Percentiles rank a stretch among this genome's conserved stretches.
phyloP scores from a whole-genome alignment of 768 basidiomycete species.

The Rhizopogon rudus region DNA sequence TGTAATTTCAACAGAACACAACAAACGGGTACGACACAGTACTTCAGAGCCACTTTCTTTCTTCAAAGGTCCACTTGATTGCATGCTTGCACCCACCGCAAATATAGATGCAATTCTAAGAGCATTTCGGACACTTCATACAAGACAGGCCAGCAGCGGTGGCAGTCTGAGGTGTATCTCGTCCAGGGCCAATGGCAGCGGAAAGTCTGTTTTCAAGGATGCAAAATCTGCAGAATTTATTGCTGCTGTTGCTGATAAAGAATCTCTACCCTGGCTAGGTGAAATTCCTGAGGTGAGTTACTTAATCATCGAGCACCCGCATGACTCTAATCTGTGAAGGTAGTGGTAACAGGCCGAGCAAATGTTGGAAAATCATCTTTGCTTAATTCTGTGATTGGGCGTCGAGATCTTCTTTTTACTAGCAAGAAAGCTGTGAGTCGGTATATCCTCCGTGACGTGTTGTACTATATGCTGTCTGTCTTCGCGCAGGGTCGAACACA shows the following conservation, averaged over 20 bases:
- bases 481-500: conserved; percentile 60
- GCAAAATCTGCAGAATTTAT: conserved; percentile 25
- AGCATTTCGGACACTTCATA: not conserved
- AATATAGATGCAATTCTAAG: not conserved
- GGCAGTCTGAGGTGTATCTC: not conserved
- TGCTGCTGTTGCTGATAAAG: conserved; percentile 11
- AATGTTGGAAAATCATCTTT: conserved; percentile 76
- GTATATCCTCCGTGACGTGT: not conserved
- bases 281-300: conserved; percentile 25
- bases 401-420: conserved; percentile 51
- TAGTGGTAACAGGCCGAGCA: conserved; percentile 51
- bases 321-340: not conserved
- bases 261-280: conserved; percentile 13
- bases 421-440: conserved; percentile 66
- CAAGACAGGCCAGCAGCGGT: not conserved
- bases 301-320: not conserved
- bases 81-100: not conserved
- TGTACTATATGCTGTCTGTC: not conserved
- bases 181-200: not conserved
- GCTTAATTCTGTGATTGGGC: conserved; percentile 61
- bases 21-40: conserved; percentile 1
- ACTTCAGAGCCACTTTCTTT: too few species aligned
- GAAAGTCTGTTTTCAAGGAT: conserved; percentile 15
- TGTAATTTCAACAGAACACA: conserved; percentile 20
- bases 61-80: not conserved